Percentiles rank a stretch among this genome's conserved stretches.
These are phyloP conservation scores for Fusarium redolens DNA, from an alignment of 2,329 filamentous ascomycete genomes.

Conservation along the genomic window DNA sequence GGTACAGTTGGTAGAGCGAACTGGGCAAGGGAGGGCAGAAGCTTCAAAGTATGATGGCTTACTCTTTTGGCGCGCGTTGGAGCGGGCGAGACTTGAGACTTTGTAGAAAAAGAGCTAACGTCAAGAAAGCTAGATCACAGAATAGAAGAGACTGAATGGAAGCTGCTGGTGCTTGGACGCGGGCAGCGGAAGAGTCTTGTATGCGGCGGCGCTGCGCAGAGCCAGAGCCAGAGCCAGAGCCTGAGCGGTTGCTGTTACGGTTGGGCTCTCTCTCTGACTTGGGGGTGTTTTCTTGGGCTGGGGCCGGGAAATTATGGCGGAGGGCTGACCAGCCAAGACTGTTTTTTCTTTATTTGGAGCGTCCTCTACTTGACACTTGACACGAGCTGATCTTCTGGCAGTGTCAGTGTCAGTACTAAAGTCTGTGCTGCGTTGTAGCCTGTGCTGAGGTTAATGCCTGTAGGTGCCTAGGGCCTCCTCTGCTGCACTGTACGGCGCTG, in stretches of 20 bases:
- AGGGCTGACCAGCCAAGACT: constrained; percentile 40
- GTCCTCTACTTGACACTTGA: constrained; percentile 28
- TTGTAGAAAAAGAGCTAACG: constrained; percentile 30
- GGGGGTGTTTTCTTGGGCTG: constrained; percentile 36
- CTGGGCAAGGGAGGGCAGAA: constrained; percentile 30
- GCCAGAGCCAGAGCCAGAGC: constrained; percentile 23
- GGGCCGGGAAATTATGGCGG: constrained; percentile 46
- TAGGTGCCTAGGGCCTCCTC: not conserved
- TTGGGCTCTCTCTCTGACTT: constrained; percentile 8
- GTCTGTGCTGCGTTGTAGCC: constrained; percentile 5
- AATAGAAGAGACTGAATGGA: constrained; percentile 19
- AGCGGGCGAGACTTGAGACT: constrained; percentile 40
- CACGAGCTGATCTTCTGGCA: constrained; percentile 31
- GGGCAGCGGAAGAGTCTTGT: constrained; percentile 38
- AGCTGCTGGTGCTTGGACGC: constrained; percentile 4
- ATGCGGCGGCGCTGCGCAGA: constrained; percentile 28
- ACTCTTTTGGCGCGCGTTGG: constrained; percentile 24
- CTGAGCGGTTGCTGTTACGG: constrained; percentile 1
- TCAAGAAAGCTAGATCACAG: constrained; percentile 37
- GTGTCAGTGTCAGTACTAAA: constrained; percentile 7
- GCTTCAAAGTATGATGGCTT: constrained; percentile 36
- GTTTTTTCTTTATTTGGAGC: constrained; percentile 42
- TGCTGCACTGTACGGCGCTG: not conserved
- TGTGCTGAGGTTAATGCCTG: constrained; percentile 2
- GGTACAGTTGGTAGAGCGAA: constrained; percentile 2